These are phyloP conservation scores for Neurospora sp. DNA, from an alignment of 2,329 filamentous ascomycete species.

Conservation along the genomic window DNA sequence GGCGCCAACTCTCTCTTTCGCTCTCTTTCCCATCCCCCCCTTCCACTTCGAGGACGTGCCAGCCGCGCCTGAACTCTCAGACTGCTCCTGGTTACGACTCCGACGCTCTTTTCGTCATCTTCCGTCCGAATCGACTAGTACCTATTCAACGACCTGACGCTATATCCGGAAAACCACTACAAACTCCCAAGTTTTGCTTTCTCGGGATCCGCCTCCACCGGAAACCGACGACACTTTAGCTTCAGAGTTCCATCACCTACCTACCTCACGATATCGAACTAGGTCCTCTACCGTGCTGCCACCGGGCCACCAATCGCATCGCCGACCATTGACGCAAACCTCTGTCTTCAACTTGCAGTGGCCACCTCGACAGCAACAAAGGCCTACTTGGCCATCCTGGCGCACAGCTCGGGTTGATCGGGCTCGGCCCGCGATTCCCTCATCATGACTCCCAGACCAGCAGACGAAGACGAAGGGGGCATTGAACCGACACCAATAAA, in stretches of 20 bases:
- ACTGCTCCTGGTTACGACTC: background rate
- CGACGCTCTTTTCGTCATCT: background rate
- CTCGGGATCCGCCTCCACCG: background rate
- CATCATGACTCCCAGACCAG: slow-evolving; percentile 26
- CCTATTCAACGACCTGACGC: background rate
- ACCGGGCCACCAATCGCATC: background rate
- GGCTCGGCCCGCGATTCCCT: slow-evolving; percentile 30
- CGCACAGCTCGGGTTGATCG: slow-evolving; percentile 31
- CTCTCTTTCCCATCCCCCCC: background rate
- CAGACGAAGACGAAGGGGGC: slow-evolving; percentile 13
- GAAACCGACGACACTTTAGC: background rate
- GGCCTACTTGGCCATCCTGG: slow-evolving; percentile 30
- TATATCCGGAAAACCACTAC: background rate
- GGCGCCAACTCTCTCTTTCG: background rate
- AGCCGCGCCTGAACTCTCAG: background rate
- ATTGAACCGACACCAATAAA: slow-evolving; percentile 7
- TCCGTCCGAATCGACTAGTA: background rate
- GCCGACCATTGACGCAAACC: slow-evolving; percentile 1
- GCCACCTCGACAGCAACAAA: slow-evolving; percentile 11
- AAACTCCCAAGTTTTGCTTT: background rate
- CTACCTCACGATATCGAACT: background rate
- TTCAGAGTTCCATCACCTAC: background rate
- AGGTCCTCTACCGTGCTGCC: background rate
- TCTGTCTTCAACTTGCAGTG: slow-evolving; percentile 6
- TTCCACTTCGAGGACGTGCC: background rate